Conservation (phyloP, 768 basidiomycete genomes). For the Epithele typhae region DNA sequence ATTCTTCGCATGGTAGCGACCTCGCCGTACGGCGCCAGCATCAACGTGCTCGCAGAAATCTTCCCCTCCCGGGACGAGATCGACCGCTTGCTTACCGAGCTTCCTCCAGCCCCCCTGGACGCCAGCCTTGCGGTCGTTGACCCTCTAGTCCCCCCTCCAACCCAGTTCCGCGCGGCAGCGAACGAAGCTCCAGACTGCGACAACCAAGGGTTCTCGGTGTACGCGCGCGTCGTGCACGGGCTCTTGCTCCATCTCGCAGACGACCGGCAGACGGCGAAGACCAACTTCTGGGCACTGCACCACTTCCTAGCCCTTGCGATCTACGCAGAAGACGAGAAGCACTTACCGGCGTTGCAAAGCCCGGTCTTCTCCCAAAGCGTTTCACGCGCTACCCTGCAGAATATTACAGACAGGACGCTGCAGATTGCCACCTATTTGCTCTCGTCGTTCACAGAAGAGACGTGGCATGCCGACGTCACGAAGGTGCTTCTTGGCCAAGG, state of each 20-base stretch:
- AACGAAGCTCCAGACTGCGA: slow-evolving; percentile 31
- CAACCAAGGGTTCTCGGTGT: slow-evolving; percentile 50
- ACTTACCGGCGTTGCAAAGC: slow-evolving; percentile 44
- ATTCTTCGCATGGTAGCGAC: slow-evolving; percentile 21
- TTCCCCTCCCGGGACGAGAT: slow-evolving; percentile 47
- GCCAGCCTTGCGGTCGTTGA: slow-evolving; percentile 58
- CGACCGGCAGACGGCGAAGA: slow-evolving; percentile 57
- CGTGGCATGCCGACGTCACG: slow-evolving; percentile 46
- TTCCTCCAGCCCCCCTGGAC: slow-evolving; percentile 45
- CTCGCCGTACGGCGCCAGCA: slow-evolving; percentile 31
- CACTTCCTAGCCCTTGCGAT: slow-evolving; percentile 62
- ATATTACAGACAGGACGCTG: slow-evolving; percentile 43
- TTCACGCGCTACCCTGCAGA: slow-evolving; percentile 31
- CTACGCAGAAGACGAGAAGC: slow-evolving; percentile 58
- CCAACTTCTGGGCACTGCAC: slow-evolving; percentile 61
- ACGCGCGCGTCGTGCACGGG: slow-evolving; percentile 58
- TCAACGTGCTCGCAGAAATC: slow-evolving; percentile 44
- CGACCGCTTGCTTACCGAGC: slow-evolving; percentile 36
- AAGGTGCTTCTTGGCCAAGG: slow-evolving; percentile 29
- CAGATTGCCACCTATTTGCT: slow-evolving; percentile 64
- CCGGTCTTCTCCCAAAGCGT: slow-evolving; percentile 43
- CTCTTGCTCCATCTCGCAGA: slow-evolving; percentile 50
- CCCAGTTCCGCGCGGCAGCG: slow-evolving; percentile 17
- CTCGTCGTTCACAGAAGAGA: slow-evolving; percentile 40
- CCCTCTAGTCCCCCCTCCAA: slow-evolving; percentile 48